Base-by-base conservation (phyloP, 768 basidiomycete genomes). In the Imleria badia region DNA sequence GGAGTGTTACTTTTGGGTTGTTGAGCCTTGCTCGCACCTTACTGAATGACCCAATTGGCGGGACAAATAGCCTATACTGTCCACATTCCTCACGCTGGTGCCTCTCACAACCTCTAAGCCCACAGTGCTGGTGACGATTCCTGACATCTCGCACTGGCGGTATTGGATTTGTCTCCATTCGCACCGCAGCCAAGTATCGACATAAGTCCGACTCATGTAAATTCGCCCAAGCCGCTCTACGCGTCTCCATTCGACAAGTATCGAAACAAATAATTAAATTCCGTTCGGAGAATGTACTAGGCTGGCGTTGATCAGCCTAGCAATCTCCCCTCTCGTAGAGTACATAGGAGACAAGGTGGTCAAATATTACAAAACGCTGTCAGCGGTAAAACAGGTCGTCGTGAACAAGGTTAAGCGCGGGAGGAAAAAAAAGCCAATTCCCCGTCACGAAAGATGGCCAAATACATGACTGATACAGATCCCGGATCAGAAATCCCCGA, bases 401-500 rank as follows among this genome's bases (percentile, higher is more conserved):
- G 36, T 45, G 39, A 59, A 43, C 31, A 54, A 42, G n/a, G 35
- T 40, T 17, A 45, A 47, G 45, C n/a, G 46, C 31, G 34, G 26
- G 31, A 35, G 26, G 40, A 30, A 30, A 29, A 6, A 19, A 26
- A 33, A 31, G 35, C 54, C 39, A 26, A n/a, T 41, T 34, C 34
- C 23, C 40, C 14, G 33, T 57, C 39, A 39, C 11, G 26, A 48
- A 35, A 48, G 39, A 48, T 54, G 29, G 19, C 47, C 39, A 20
- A 23, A 39, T 43, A 65, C 48, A 45, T 35, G 7, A 41, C 23
- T 6, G 56, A 47, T 23, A 36, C 23, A 53, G 50, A 43, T 54
- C 15, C 44, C 11, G 43, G 46, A 40, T 64, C 70, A 91, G 69
- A 91, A 91, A 70, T 91, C 89, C 47, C 89, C 89, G 42, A 91